phyloP scores from a whole-genome alignment of 2,329 filamentous ascomycete species.

The Aspergillus novofumigatus region DNA sequence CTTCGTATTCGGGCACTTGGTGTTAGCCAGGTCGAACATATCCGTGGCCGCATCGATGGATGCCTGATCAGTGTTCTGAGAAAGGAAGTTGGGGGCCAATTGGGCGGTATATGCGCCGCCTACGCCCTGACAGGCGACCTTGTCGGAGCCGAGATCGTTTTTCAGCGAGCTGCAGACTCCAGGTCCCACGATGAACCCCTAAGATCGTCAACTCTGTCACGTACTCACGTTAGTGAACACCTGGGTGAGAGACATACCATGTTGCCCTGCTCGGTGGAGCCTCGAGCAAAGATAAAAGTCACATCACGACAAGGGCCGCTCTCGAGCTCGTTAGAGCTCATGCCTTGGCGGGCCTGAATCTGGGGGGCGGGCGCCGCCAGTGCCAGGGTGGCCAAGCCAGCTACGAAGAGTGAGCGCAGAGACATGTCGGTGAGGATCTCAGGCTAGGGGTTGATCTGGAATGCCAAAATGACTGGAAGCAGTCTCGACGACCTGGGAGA shows the following conservation, averaged over 20 bases:
- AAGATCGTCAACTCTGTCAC: not conserved
- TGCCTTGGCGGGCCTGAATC: slow-evolving; percentile 9
- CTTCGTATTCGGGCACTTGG: slow-evolving; percentile 43
- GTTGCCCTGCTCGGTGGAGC: slow-evolving; percentile 39
- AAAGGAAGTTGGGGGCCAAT: slow-evolving; percentile 35
- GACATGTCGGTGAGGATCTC: slow-evolving; percentile 6
- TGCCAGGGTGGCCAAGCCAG: slow-evolving; percentile 11
- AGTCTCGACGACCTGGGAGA: not conserved
- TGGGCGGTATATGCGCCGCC: slow-evolving; percentile 39
- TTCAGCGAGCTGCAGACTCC: slow-evolving; percentile 26
- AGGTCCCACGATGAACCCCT: slow-evolving; percentile 30
- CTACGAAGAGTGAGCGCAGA: slow-evolving; percentile 12
- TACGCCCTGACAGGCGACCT: slow-evolving; percentile 43
- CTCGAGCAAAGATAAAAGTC: slow-evolving; percentile 41
- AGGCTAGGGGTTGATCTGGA: not conserved
- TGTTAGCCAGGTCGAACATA: slow-evolving; percentile 39
- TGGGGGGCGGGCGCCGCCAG: slow-evolving; percentile 11
- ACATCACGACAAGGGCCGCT: slow-evolving; percentile 33
- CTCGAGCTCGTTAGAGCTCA: slow-evolving; percentile 35
- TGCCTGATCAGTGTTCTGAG: slow-evolving; percentile 32
- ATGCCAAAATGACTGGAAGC: not conserved
- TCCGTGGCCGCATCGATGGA: slow-evolving; percentile 39
- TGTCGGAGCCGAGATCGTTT: slow-evolving; percentile 15
- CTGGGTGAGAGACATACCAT: slow-evolving; percentile 22
- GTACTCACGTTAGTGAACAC: not conserved